These are phyloP conservation scores for Mycena crocata DNA, from an alignment of 768 basidiomycete species.

Conservation along the genomic window DNA sequence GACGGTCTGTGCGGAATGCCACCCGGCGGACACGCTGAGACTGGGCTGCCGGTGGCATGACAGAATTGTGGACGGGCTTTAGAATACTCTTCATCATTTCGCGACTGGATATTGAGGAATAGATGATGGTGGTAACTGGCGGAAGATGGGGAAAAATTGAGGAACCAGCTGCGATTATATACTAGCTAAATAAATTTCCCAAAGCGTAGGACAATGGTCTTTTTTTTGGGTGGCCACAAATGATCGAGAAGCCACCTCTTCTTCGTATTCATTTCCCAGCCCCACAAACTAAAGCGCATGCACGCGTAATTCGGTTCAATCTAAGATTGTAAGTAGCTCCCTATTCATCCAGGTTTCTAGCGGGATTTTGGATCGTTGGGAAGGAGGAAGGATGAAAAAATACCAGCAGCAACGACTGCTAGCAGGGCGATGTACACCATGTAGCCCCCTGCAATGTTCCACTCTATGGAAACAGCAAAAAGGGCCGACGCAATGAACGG, in stretches of 20 bases:
- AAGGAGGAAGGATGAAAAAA: constrained; percentile 36
- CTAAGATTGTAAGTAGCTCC: background rate
- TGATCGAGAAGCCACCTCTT: no score
- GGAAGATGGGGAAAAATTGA: no score
- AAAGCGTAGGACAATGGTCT: no score
- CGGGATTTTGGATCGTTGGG: constrained; percentile 8
- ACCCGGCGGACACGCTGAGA: constrained; percentile 10
- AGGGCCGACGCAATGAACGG: constrained; percentile 67
- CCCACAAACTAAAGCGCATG: no score
- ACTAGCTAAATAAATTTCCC: no score
- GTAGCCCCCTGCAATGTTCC: constrained; percentile 58
- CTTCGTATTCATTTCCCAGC: no score
- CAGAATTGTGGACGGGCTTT: background rate
- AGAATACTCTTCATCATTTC: constrained; percentile 12
- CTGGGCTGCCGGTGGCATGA: background rate
- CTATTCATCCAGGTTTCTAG: background rate
- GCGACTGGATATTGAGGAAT: background rate
- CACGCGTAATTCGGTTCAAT: no score
- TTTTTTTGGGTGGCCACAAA: no score
- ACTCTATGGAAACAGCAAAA: constrained; percentile 63
- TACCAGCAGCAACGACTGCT: constrained; percentile 39
- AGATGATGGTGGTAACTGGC: background rate
- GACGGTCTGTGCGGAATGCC: constrained; percentile 14
- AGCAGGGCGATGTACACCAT: constrained; percentile 54
- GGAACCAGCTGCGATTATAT: no score